Percentiles rank a stretch among this genome's conserved stretches.
Evolutionary conservation across 345 rosid genomes (phyloP).

Genomic region (Reutealis trisperma): DNA sequence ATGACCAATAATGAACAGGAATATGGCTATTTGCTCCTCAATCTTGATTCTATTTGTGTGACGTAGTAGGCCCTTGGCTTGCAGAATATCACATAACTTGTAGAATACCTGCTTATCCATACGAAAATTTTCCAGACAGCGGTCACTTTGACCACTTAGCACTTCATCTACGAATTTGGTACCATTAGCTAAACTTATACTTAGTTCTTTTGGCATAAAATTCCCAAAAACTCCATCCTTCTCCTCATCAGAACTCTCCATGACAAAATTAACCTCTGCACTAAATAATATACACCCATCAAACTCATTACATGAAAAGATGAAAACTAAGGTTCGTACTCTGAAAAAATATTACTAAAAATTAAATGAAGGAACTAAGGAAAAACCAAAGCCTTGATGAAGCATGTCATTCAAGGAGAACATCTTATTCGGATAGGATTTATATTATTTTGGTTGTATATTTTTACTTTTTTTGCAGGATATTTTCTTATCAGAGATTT

Average conservation of each 20-base stretch:
- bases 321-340: neutral
- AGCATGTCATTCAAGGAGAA: neutral
- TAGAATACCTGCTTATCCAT: constrained; percentile 88
- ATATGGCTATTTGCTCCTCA: constrained; percentile 89
- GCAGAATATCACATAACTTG: constrained; percentile 76
- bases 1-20: constrained; percentile 82
- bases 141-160: constrained; percentile 61
- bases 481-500: neutral
- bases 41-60: constrained; percentile 87
- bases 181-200: constrained; percentile 42
- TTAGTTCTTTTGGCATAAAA: constrained; percentile 45
- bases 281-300: constrained; percentile 3
- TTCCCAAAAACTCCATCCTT: constrained; percentile 45
- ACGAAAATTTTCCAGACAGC: constrained; percentile 75
- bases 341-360: neutral
- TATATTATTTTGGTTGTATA: too few relatives aligned
- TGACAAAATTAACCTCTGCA: constrained; percentile 37
- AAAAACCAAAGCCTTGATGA: neutral
- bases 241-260: constrained; percentile 65
- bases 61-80: constrained; percentile 71
- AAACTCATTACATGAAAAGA: neutral
- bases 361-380: neutral
- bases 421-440: too few relatives aligned
- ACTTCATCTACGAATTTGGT: constrained; percentile 79
- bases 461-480: neutral